Evolutionary conservation across 176 grass and related monocot species (phyloP).

Genomic region (Carex kokanica): DNA sequence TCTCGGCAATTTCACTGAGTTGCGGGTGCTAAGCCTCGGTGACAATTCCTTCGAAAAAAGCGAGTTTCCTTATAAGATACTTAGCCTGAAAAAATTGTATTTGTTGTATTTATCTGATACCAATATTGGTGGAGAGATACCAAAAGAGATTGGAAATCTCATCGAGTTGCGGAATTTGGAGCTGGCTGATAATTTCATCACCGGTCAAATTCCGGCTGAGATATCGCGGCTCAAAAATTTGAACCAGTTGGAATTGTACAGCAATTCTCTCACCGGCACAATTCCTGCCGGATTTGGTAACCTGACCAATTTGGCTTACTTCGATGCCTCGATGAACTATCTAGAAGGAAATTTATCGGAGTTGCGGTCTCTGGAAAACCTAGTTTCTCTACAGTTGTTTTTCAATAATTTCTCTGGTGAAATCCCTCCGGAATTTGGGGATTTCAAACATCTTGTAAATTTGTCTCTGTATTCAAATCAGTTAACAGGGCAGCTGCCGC

Average conservation of each 20-base stretch:
- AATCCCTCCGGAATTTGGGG: constrained; percentile 54
- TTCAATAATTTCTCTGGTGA: constrained; percentile 55
- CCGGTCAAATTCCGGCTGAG: constrained; percentile 53
- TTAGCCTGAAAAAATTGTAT: constrained; percentile 42
- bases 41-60: constrained; percentile 38
- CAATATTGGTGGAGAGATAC: constrained; percentile 62
- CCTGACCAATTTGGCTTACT: constrained; percentile 35
- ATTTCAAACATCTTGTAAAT: constrained; percentile 77
- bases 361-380: constrained; percentile 42
- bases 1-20: constrained; percentile 31
- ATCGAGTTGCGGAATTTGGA: constrained; percentile 46
- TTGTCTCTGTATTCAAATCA: constrained; percentile 66
- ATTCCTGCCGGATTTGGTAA: constrained; percentile 52
- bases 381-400: constrained; percentile 77
- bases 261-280: constrained; percentile 54
- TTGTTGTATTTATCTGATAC: constrained; percentile 49
- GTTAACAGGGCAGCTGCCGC: constrained; percentile 63
- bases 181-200: constrained; percentile 57
- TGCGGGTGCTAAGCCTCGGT: constrained; percentile 50
- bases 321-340: constrained; percentile 63
- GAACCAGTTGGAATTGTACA: constrained; percentile 63
- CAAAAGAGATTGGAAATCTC: constrained; percentile 46
- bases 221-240: constrained; percentile 50
- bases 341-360: constrained; percentile 58
- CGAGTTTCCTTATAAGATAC: constrained; percentile 44